Evolutionary conservation across 306 rosid species (phyloP).

Genomic region (Quercus parvula): DNA sequence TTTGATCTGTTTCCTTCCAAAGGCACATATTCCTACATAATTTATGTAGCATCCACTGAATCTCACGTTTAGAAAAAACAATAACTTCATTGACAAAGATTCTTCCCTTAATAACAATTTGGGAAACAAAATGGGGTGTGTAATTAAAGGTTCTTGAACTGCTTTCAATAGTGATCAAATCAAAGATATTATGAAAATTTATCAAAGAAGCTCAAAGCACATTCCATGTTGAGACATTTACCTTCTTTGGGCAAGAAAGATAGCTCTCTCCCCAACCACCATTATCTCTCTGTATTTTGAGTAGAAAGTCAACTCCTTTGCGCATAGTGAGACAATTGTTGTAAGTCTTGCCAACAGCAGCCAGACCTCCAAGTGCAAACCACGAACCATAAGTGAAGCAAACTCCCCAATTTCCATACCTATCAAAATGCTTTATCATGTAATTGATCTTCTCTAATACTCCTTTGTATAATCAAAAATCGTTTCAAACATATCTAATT

Average conservation of each 20-base stretch:
- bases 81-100: neutral
- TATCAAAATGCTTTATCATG: neutral
- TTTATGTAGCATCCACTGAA: too few species aligned
- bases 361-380: conserved; percentile 60
- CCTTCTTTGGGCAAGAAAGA: conserved; percentile 52
- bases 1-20: conserved; percentile 52
- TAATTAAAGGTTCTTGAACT: neutral
- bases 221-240: neutral
- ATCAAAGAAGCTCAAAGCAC: too few species aligned
- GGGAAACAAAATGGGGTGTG: neutral
- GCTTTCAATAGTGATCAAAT: neutral
- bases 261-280: conserved; percentile 86
- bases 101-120: neutral
- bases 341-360: conserved; percentile 55
- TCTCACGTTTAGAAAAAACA: neutral
- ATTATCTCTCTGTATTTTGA: conserved; percentile 38
- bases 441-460: neutral
- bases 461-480: too few species aligned
- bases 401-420: conserved; percentile 61
- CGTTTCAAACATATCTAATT: neutral
- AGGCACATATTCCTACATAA: conserved; percentile 38
- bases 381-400: conserved; percentile 60
- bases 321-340: conserved; percentile 37
- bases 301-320: conserved; percentile 49
- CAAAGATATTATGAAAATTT: neutral